These are phyloP conservation scores for Diaporthe aspalathi DNA, from an alignment of 2,329 filamentous ascomycete species.

Conservation along the genomic window DNA sequence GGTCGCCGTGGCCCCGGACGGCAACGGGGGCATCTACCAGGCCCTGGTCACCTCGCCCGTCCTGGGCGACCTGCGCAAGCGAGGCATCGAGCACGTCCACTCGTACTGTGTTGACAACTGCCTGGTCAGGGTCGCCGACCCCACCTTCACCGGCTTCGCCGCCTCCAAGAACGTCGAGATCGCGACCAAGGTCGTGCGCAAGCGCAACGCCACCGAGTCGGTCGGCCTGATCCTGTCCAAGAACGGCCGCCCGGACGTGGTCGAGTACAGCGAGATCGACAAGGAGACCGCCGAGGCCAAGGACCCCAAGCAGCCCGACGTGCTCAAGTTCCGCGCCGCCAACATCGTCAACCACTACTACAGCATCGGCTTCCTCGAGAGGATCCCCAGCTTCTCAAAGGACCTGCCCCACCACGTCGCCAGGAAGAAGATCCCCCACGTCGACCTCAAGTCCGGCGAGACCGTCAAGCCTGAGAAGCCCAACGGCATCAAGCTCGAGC, in stretches of 20 bases:
- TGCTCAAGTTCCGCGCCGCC: slow-evolving; percentile 95
- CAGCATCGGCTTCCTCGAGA: slow-evolving; percentile 91
- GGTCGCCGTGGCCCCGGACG: slow-evolving; percentile 94
- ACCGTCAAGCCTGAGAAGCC: slow-evolving; percentile 91
- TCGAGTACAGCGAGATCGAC: slow-evolving; percentile 99
- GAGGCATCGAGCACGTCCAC: slow-evolving; percentile 94
- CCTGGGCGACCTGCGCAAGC: slow-evolving; percentile 86
- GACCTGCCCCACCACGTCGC: slow-evolving; percentile 95
- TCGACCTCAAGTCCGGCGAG: slow-evolving; percentile 81
- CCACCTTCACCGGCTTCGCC: slow-evolving; percentile 93
- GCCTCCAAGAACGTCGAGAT: slow-evolving; percentile 91
- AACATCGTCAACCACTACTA: slow-evolving; percentile 99
- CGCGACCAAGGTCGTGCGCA: slow-evolving; percentile 98
- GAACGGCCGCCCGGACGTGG: slow-evolving; percentile 95
- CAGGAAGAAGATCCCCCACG: slow-evolving; percentile 95
- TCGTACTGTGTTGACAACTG: slow-evolving; percentile 99
- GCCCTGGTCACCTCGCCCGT: slow-evolving; percentile 85
- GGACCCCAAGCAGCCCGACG: slow-evolving; percentile 80
- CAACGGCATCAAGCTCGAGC: slow-evolving; percentile 98
- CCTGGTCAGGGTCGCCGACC: slow-evolving; percentile 98
- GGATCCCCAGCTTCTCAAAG: slow-evolving; percentile 86
- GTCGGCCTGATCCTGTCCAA: slow-evolving; percentile 94
- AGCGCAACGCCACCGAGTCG: slow-evolving; percentile 95
- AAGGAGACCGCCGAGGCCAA: slow-evolving; percentile 86
- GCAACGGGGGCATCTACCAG: slow-evolving; percentile 96